Evolutionary conservation across 2,329 filamentous ascomycete species (phyloP), one percentile per base, ranked within the genome.

Genomic region (Cladobotryum mycophilum): DNA sequence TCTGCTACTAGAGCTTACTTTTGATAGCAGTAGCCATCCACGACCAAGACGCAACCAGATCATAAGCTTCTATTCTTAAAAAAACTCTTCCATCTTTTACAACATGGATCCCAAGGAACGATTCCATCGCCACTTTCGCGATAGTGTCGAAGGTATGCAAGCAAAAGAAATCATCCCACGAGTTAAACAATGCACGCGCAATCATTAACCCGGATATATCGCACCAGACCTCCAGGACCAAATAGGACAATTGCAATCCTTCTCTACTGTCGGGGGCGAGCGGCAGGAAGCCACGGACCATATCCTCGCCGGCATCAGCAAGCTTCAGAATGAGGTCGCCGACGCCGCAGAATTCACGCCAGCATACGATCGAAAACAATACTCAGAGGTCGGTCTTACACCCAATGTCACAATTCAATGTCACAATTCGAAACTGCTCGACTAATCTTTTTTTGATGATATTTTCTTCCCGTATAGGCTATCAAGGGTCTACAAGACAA

Each of bases 281-380:
- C 85, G 89, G 41, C 81, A 86, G 55, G 85, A 92, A 65, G 88
- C 88, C 47, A 82, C 87, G 43, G 90, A 96, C 58, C 81, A 88
- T 61, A 86, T 90, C 58, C 77, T 95, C 13, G 83, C 86, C 14
- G 81, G 82, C 55, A 93, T 97, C 60, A 84, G 88, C 30, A 81
- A 82, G 51, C 77, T 97, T 14, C 90, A 89, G 1, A 86, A 86
- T 56, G 85, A 93, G 60, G 88, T 96, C 37, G 85, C 88, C 58
- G 90, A 96, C 69, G 87, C 88, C 1, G 82, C 86, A 2, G 84
- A 85, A 50, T 89, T 85, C 58, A 81, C 96, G 14, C 90, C 93
- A 3, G 83, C 89, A 7, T 95, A 96, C 64, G 93, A 97, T 62
- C 89, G 93, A 66, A 82, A 88, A 59, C 85, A 86, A 20, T 97